A percentile compares a stretch with the other conserved stretches of the same genome.
Evolutionary conservation across 306 rosid genomes (phyloP).

Genomic region (Vigna mungo): DNA sequence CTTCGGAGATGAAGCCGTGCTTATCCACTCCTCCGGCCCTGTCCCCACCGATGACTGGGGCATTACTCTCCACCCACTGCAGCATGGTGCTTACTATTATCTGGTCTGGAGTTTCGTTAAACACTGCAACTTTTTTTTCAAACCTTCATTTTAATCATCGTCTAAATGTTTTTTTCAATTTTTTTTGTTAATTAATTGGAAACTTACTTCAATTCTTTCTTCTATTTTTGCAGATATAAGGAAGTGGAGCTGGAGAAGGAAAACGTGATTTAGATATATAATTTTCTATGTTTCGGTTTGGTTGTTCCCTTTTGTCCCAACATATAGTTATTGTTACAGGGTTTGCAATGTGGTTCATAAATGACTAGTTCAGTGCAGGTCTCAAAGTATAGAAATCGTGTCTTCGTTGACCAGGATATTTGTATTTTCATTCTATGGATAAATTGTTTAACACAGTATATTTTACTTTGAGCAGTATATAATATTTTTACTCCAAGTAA

Average conservation of each 20-base stretch:
- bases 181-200: background rate
- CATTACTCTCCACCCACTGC: conserved; percentile 73
- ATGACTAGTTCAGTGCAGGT: background rate
- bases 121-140: background rate
- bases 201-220: background rate
- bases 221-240: conserved; percentile 56
- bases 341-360: conserved; percentile 14
- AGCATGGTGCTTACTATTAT: conserved; percentile 79
- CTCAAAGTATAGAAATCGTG: conserved; percentile 21
- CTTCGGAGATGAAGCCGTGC: conserved; percentile 72
- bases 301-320: background rate
- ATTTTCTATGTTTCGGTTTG: conserved; percentile 2
- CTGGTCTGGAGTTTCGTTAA: conserved; percentile 50
- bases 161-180: background rate
- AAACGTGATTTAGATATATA: conserved; percentile 14
- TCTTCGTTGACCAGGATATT: conserved; percentile 33
- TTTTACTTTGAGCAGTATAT: background rate
- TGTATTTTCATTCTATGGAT: background rate
- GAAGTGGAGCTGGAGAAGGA: conserved; percentile 31
- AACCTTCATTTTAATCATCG: background rate
- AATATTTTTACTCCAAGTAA: background rate
- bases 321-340: conserved; percentile 1
- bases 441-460: background rate
- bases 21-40: conserved; percentile 72
- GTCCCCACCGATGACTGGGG: conserved; percentile 90